phyloP scores from a whole-genome alignment of 106 monocot genomes.

The Agapanthus africanus region DNA sequence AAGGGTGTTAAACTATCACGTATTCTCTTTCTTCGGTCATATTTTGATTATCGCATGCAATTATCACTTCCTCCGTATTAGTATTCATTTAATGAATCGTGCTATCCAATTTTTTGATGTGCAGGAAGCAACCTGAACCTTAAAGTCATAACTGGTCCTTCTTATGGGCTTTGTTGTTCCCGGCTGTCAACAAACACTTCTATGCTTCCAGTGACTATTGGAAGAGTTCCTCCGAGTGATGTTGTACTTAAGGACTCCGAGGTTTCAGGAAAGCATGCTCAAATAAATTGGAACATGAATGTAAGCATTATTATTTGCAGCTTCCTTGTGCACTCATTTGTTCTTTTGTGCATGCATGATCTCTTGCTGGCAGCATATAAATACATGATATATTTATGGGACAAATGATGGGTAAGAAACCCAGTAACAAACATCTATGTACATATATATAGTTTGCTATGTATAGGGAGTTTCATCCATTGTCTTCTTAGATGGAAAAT shows the following conservation, averaged over 20 bases:
- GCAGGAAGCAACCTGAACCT: constrained; percentile 74
- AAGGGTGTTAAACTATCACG: constrained; percentile 21
- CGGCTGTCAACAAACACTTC: constrained; percentile 32
- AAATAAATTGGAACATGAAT: constrained; percentile 69
- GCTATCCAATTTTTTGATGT: constrained; percentile 49
- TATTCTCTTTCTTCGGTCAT: constrained; percentile 24
- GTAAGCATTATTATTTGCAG: constrained; percentile 30
- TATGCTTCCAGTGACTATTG: constrained; percentile 60
- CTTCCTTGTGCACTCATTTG: background rate
- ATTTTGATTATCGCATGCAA: constrained; percentile 3
- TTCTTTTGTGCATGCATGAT: constrained; percentile 4
- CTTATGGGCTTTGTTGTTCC: constrained; percentile 45
- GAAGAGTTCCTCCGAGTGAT: constrained; percentile 79
- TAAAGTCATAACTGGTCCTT: constrained; percentile 84
- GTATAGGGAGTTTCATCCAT: no score
- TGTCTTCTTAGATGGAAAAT: no score
- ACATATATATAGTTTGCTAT: no score
- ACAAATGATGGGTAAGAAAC: background rate
- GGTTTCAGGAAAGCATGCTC: constrained; percentile 93
- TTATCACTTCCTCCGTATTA: background rate
- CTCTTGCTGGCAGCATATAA: background rate
- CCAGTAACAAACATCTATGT: background rate
- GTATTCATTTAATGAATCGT: constrained; percentile 24
- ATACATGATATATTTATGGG: background rate
- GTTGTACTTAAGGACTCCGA: constrained; percentile 76